Evolutionary conservation across 2,329 filamentous ascomycete species (phyloP), one percentile per base, ranked within the genome.

Genomic region (Tothia fuscella): DNA sequence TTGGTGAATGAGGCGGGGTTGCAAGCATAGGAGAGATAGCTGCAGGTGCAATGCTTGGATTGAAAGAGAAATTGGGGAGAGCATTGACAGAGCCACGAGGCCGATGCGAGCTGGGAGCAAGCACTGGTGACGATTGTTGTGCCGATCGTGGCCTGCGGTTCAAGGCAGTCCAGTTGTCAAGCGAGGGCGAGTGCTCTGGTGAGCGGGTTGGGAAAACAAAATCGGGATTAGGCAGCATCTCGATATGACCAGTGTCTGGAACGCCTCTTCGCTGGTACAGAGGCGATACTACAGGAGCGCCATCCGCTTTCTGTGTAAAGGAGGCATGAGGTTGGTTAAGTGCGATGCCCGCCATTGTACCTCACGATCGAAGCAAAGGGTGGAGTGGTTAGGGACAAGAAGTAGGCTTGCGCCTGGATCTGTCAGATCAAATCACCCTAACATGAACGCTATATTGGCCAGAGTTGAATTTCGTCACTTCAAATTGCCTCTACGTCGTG

Each of bases 31-130:
- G 56, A 42, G 24, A 53, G 48, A 16, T 57, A 53, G 14, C 22
- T 14, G 29, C 10, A 29, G 62, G 53, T 12, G 58, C 45, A 43
- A 61, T 60, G n/a, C 59, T 54, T 7, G 66, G 61, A 43, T 69
- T 68, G 60, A 70, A 70, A 26, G 58, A 61, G 53, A 70, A 70
- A 47, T 59, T 64, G 5, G 67, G 67, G 42, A 70, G 51, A 5
- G 64, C 58, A 34, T 55, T 63, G 17, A 60, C 57, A 5, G 65
- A 66, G 45, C 60, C 59, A 36, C 63, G 60, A 45, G 64, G 47
- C 47, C 47, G 48, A 53, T 54, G 38, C 54, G 54, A 45, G 55
- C 51, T 19, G 56, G 57, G 38, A 57, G 54, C 40, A 49, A 49
- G 29, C 41, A 34, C 31, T 28, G 43, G 42, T 57, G 53, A 31